These are phyloP conservation scores for Suhomyces wounanorum DNA, from an alignment of 1,139 yeast genomes.

Conservation along the genomic window DNA sequence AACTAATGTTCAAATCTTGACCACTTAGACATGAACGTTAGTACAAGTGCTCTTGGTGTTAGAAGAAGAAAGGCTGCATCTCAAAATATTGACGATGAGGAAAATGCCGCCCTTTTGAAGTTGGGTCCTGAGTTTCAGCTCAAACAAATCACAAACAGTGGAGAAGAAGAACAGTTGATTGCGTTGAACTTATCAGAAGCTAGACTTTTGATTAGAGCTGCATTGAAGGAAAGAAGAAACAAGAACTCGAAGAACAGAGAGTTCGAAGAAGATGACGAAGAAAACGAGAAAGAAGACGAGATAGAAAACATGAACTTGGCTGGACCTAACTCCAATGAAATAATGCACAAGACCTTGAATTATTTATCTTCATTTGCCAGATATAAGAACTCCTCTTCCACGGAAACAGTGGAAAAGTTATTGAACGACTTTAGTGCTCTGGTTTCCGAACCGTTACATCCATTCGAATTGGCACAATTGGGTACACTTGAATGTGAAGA, in stretches of 20 bases:
- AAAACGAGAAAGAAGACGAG: conserved; percentile 57
- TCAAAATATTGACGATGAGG: conserved; percentile 76
- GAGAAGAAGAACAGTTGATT: conserved; percentile 73
- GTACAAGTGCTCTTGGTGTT: conserved; percentile 85
- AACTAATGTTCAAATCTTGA: not conserved
- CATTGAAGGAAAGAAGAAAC: conserved; percentile 74
- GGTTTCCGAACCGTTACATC: conserved; percentile 68
- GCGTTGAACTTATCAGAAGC: conserved; percentile 90
- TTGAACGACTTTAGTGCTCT: conserved; percentile 68
- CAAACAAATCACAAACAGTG: conserved; percentile 77
- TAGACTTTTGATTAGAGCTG: conserved; percentile 84
- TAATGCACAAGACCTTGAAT: conserved; percentile 88
- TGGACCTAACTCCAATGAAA: conserved; percentile 61
- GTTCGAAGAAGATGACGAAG: conserved; percentile 40
- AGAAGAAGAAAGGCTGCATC: conserved; percentile 65
- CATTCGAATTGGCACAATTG: conserved; percentile 93
- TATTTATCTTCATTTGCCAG: conserved; percentile 84
- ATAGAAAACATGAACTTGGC: conserved; percentile 71
- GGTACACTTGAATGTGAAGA: conserved; percentile 96
- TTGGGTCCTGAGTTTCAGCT: conserved; percentile 92
- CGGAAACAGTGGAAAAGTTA: conserved; percentile 88
- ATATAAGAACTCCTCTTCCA: conserved; percentile 88
- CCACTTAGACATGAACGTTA: conserved; percentile 64
- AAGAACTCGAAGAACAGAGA: conserved; percentile 37
- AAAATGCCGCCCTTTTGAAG: conserved; percentile 82